Evolutionary conservation across 2,329 filamentous ascomycete genomes (phyloP), one percentile per base, ranked within the genome.

Genomic region (Scleromitrula shiraiana): DNA sequence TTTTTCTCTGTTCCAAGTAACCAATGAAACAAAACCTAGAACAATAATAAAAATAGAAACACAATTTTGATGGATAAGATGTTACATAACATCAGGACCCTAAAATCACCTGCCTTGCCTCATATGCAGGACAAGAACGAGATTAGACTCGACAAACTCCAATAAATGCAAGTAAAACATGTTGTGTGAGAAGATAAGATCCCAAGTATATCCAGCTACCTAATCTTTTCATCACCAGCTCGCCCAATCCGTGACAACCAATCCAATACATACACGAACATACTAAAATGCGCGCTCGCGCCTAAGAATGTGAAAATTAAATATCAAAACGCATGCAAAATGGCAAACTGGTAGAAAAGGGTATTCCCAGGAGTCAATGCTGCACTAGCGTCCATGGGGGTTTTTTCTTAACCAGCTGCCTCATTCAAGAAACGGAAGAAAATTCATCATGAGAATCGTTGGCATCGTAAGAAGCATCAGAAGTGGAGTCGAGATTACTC

Each of bases 351-450:
- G 17, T 26, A 35, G 23, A 41, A 46, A 56, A 37, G n/a, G n/a
- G n/a, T n/a, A 39, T 37, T 27, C 46, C 45, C 38, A 38, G 53
- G 59, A 59, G 58, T 36, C 58, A 52, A 56, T 62, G 61, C 61
- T 63, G 61, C 61, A 61, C 61, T 63, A 63, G 61, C 61, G 55
- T 62, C 60, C 57, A 55, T 41, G 53, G 49, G 46, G 27, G n/a
- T n/a, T 23, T n/a, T 43, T 41, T 32, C 52, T 53, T 49, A 54
- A 49, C 45, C n/a, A n/a, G 46, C 37, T 48, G 47, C 48, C 50
- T 50, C 50, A 44, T 49, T 43, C 35, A 36, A 45, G 46, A 45
- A 49, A 33, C 32, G 30, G 24, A 30, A 27, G 35, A 33, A 30
- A 29, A 32, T 35, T 44, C 41, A 22, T 50, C 47, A 46, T 57